A percentile compares a stretch with the other conserved stretches of the same genome.
Conservation (phyloP, 164 flowering plant genomes). For the Litsea cubeba region DNA sequence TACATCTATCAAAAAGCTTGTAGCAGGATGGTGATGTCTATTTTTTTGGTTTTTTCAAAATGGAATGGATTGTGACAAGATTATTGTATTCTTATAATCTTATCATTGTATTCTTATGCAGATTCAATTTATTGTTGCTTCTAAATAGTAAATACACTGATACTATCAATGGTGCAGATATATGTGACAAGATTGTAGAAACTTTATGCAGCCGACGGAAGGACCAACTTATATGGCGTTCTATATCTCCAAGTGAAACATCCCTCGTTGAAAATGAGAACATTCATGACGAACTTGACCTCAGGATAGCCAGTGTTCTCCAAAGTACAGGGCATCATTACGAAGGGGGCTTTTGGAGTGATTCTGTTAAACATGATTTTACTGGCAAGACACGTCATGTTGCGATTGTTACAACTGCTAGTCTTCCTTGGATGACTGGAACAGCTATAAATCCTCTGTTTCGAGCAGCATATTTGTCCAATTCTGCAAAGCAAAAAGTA, state of each 20-base stretch:
- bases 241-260: slow-evolving; percentile 47
- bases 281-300: slow-evolving; percentile 66
- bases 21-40: neutral
- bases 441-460: slow-evolving; percentile 98
- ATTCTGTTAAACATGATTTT: slow-evolving; percentile 40
- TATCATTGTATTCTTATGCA: no score
- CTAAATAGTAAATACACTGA: neutral
- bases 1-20: neutral
- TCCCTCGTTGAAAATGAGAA: slow-evolving; percentile 47
- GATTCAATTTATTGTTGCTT: neutral
- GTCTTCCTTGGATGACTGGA: slow-evolving; percentile 99
- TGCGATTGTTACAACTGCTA: slow-evolving; percentile 95
- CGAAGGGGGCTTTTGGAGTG: slow-evolving; percentile 85
- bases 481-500: slow-evolving; percentile 77
- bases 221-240: slow-evolving; percentile 40
- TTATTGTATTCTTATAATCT: no score
- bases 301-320: slow-evolving; percentile 86
- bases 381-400: slow-evolving; percentile 66
- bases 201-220: slow-evolving; percentile 72
- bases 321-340: slow-evolving; percentile 88
- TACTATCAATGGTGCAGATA: slow-evolving; percentile 41
- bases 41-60: no score
- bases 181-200: slow-evolving; percentile 87
- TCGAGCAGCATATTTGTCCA: slow-evolving; percentile 87
- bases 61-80: no score